Evolutionary conservation across 768 basidiomycete species (phyloP), one percentile per base, ranked within the genome.

Genomic region (Russula earlei): DNA sequence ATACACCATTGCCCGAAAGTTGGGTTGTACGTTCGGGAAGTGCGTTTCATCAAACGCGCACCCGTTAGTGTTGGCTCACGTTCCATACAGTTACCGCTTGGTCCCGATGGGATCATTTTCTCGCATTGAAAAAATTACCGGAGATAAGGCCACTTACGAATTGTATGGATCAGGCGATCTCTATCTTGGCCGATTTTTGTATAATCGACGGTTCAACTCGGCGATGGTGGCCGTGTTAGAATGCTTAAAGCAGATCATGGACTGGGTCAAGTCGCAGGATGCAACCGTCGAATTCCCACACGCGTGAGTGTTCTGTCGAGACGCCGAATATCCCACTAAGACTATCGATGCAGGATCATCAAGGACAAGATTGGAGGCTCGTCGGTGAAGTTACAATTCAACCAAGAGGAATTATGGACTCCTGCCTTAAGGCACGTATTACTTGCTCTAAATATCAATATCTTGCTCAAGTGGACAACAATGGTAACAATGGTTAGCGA

Each of bases 151-250:
- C 19, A 79, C 79, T 1, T 94, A 94, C 63, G 96, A 98, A 67
- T 73, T 99, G 47, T 94, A 96, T 66, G 94, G 92, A 11, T 96
- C 94, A 3, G 91, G 94, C 9, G 95, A 97, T 68, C 71, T 96
- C 20, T 85, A 92, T 61, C 75, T 95, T 52, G 87, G 90, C 2
- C 83, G 94, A 31, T 68, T 97, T 15, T 73, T 98, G 37, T 95
- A 98, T 64, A 97, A 98, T 65, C 83, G 94, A 38, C 82, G 95
- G 17, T 99, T 98, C 69, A 94, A 98, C 70, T 80, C 87, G 60
- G 95, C 87, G 2, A 94, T 99, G 89, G 91, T 95, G 11, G 90
- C 91, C 10, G 91, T 98, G 66, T 77, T 99, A 41, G 96, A 98
- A 61, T 96, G 94, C 67, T 73, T 99, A 37, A 86, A 91, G 64